Conservation (phyloP, 495 filamentous ascomycete genomes). For the Pseudevernia furfuracea region DNA sequence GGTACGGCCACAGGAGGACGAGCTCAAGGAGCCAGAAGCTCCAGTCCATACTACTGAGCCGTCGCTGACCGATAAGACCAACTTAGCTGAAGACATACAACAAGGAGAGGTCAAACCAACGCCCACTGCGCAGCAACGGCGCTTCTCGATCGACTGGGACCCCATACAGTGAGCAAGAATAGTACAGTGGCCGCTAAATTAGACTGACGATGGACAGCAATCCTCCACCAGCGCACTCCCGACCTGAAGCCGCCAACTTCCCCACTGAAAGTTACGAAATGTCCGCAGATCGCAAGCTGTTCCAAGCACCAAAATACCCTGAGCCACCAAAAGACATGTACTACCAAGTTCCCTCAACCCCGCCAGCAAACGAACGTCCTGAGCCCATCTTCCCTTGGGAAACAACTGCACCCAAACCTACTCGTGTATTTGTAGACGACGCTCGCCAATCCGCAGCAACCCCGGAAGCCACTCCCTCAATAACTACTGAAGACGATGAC, state of each 20-base stretch:
- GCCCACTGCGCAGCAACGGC: conserved; percentile 37
- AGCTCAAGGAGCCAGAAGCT: conserved; percentile 32
- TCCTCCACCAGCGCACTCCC: conserved; percentile 64
- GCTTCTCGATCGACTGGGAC: conserved; percentile 56
- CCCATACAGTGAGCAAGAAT: conserved; percentile 47
- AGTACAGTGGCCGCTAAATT: conserved; percentile 8
- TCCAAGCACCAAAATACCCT: conserved; percentile 70
- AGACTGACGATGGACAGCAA: conserved; percentile 42
- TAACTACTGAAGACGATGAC: conserved; percentile 33
- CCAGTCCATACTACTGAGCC: conserved; percentile 38
- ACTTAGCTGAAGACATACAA: conserved; percentile 33
- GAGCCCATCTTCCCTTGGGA: conserved; percentile 86
- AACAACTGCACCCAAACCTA: conserved; percentile 50
- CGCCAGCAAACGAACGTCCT: conserved; percentile 48
- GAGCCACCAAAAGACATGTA: conserved; percentile 80
- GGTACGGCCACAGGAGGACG: conserved; percentile 32
- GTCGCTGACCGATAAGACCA: conserved; percentile 29
- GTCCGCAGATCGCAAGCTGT: conserved; percentile 61
- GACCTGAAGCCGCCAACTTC: conserved; percentile 71
- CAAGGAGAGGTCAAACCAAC: conserved; percentile 34
- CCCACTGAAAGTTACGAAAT: conserved; percentile 65
- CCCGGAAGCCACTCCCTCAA: conserved; percentile 29
- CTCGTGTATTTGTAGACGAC: conserved; percentile 65
- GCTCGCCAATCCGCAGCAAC: conserved; percentile 28
- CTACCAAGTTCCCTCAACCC: conserved; percentile 63